These are phyloP conservation scores for Tulasnella sp. DNA, from an alignment of 768 basidiomycete genomes.

Conservation along the genomic window DNA sequence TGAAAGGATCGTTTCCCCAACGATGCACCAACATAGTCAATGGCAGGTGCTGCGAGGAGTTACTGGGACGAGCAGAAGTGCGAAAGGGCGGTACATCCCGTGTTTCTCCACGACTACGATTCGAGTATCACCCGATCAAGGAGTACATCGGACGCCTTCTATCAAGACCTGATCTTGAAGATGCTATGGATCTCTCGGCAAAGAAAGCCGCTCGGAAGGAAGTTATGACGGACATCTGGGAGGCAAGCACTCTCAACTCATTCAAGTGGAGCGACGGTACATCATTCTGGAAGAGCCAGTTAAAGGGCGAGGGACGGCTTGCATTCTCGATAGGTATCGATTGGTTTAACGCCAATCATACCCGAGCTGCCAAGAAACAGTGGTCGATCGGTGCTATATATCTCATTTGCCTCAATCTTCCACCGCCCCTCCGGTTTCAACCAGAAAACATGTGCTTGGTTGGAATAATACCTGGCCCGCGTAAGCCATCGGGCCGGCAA, in stretches of 20 bases:
- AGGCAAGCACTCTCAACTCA: not conserved
- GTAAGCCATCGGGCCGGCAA: not conserved
- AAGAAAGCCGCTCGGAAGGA: not conserved
- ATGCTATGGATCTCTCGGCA: not conserved
- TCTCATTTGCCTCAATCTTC: constrained; percentile 6
- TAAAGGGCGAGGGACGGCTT: not conserved
- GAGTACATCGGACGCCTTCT: constrained; percentile 1
- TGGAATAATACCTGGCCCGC: constrained; percentile 8
- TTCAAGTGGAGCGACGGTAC: not conserved
- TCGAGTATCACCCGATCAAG: not conserved
- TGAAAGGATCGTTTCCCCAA: not conserved
- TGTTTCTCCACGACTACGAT: not conserved
- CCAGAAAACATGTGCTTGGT: constrained; percentile 9
- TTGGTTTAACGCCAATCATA: constrained; percentile 6
- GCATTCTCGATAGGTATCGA: constrained; percentile 7
- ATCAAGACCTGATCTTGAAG: not conserved
- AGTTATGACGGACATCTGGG: constrained; percentile 1
- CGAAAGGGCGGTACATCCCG: not conserved
- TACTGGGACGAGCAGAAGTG: not conserved
- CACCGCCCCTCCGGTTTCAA: not conserved
- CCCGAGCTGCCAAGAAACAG: not conserved
- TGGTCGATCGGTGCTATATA: constrained; percentile 8
- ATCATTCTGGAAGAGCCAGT: not conserved
- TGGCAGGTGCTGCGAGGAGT: not conserved
- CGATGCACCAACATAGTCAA: not conserved